Percentiles rank a stretch among this genome's conserved stretches.
These are phyloP conservation scores for Penicillium sp. DNA, from an alignment of 2,329 filamentous ascomycete genomes.

Conservation along the genomic window DNA sequence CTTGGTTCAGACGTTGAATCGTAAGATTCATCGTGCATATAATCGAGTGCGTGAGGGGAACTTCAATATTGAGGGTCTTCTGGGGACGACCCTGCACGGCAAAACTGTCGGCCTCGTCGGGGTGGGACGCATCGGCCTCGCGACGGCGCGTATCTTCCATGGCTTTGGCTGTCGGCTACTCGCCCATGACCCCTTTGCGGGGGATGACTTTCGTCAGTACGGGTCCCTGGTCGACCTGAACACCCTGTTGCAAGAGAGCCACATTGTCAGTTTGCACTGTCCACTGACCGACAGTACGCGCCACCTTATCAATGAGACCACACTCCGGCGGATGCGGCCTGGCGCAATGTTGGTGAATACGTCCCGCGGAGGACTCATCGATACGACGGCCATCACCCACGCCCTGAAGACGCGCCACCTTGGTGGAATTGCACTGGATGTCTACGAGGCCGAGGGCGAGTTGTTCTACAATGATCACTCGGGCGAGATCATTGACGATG, in stretches of 20 bases:
- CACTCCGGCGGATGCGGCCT: conserved; percentile 57
- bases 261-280: conserved; percentile 67
- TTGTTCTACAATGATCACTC: conserved; percentile 68
- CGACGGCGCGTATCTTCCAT: conserved; percentile 60
- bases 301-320: conserved; percentile 59
- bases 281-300: conserved; percentile 61
- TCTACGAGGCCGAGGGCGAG: conserved; percentile 62
- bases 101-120: conserved; percentile 68
- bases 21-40: conserved; percentile 66
- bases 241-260: conserved; percentile 54
- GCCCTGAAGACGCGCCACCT: conserved; percentile 62
- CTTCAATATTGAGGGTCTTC: conserved; percentile 61
- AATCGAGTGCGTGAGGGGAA: conserved; percentile 68
- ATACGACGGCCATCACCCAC: conserved; percentile 60
- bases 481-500: conserved; percentile 64
- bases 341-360: conserved; percentile 65
- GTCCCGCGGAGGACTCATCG: conserved; percentile 64
- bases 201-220: conserved; percentile 48
- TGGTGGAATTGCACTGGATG: conserved; percentile 64
- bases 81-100: conserved; percentile 60
- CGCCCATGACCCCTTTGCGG: conserved; percentile 59
- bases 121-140: conserved; percentile 64
- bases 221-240: conserved; percentile 58
- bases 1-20: conserved; percentile 65
- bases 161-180: conserved; percentile 66